Conservation (phyloP, 371 early-diverging fungal genomes). For the Neoconidiobolus thromboides region DNA sequence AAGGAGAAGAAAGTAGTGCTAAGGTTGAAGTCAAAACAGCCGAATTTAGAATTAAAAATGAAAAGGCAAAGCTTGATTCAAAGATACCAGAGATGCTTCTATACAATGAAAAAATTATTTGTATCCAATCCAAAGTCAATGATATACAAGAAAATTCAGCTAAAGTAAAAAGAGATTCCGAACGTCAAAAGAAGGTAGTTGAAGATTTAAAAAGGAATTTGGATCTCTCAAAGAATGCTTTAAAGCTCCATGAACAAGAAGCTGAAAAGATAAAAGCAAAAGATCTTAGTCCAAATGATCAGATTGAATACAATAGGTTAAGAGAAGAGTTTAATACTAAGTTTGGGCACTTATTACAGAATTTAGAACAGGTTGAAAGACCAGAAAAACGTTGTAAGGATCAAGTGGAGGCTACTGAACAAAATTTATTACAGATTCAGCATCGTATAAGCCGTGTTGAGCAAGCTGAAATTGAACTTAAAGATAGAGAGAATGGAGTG, state of each 20-base stretch:
- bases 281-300: slow-evolving; percentile 17
- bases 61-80: slow-evolving; percentile 24
- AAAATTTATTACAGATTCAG: slow-evolving; percentile 31
- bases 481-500: slow-evolving; percentile 12
- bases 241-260: neutral
- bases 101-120: slow-evolving; percentile 47
- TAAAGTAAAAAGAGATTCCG: slow-evolving; percentile 30
- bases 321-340: slow-evolving; percentile 17
- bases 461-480: slow-evolving; percentile 27
- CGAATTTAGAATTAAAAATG: too few species aligned
- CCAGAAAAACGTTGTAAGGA: slow-evolving; percentile 27
- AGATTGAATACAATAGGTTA: slow-evolving; percentile 27
- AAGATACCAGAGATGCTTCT: slow-evolving; percentile 35
- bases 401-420: slow-evolving; percentile 30
- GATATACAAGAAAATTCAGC: slow-evolving; percentile 30
- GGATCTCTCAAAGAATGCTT: slow-evolving; percentile 19
- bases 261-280: slow-evolving; percentile 5
- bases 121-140: slow-evolving; percentile 40
- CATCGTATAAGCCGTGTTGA: slow-evolving; percentile 25
- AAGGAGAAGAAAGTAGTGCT: slow-evolving; percentile 28
- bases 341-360: slow-evolving; percentile 43
- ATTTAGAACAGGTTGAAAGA: slow-evolving; percentile 39
- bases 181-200: slow-evolving; percentile 24
- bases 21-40: slow-evolving; percentile 41
- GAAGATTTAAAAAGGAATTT: slow-evolving; percentile 20